A percentile compares a stretch with the other conserved stretches of the same genome.
Evolutionary conservation across 208 protist genomes (phyloP).

Genomic region (Trypanosoma theileri): DNA sequence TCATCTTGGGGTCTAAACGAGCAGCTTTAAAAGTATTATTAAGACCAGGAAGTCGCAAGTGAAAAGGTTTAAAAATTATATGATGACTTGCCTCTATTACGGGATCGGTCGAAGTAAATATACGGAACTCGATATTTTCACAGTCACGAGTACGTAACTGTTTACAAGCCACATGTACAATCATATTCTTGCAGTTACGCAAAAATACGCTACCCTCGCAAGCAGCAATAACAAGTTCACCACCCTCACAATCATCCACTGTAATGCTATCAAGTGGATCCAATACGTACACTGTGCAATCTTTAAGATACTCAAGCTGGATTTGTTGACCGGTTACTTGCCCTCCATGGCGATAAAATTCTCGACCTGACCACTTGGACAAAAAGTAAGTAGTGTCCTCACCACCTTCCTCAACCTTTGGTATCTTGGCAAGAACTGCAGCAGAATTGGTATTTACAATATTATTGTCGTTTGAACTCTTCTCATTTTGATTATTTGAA

Average conservation of each 20-base stretch:
- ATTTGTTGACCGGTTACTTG: conserved; percentile 87
- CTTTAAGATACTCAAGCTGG: conserved; percentile 82
- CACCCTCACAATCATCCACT: conserved; percentile 92
- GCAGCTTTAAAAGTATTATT: conserved; percentile 51
- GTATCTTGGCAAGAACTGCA: not conserved
- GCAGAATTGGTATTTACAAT: not conserved
- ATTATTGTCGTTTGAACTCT: not conserved
- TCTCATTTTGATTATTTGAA: not conserved
- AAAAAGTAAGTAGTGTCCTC: conserved; percentile 88
- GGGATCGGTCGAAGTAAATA: conserved; percentile 90
- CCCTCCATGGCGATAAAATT: conserved; percentile 60
- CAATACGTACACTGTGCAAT: conserved; percentile 86
- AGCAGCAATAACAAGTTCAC: conserved; percentile 89
- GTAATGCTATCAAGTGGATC: conserved; percentile 90
- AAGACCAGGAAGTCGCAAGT: conserved; percentile 72
- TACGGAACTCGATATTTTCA: conserved; percentile 71
- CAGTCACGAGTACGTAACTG: conserved; percentile 92
- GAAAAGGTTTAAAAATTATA: conserved; percentile 82
- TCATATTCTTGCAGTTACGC: conserved; percentile 91
- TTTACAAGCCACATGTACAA: conserved; percentile 90
- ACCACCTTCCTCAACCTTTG: conserved; percentile 34
- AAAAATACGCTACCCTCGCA: conserved; percentile 92
- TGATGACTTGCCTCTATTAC: conserved; percentile 90
- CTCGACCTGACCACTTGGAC: conserved; percentile 63
- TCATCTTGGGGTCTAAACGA: conserved; percentile 64